phyloP scores from a whole-genome alignment of 257 asterid species.

The Nicotiana tabacum region DNA sequence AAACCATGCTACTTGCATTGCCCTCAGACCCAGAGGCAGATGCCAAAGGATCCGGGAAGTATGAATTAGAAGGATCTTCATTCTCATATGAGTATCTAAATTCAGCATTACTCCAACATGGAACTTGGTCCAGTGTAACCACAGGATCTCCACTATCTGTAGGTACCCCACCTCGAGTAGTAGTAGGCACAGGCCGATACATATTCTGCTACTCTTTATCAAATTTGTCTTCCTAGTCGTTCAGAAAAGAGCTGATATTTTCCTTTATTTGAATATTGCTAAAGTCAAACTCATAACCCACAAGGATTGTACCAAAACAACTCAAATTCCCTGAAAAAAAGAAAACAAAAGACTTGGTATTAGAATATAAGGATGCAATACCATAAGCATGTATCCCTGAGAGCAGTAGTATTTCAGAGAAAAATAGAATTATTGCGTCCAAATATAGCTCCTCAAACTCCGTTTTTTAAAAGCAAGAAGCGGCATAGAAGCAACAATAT shows the following conservation, averaged over 20 bases:
- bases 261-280: background rate
- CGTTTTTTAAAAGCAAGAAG: background rate
- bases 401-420: background rate
- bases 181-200: conserved; percentile 50
- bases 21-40: conserved; percentile 58
- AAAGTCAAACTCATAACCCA: background rate
- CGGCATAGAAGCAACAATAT: background rate
- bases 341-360: background rate
- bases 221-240: conserved; percentile 25
- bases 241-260: background rate
- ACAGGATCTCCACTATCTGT: conserved; percentile 71
- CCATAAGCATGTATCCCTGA: background rate
- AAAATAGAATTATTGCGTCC: background rate
- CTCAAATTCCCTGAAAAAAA: background rate
- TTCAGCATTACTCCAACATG: conserved; percentile 77
- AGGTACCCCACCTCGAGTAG: conserved; percentile 65
- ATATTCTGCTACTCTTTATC: conserved; percentile 31
- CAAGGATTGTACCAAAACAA: background rate
- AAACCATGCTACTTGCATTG: conserved; percentile 57
- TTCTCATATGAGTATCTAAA: conserved; percentile 51
- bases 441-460: background rate
- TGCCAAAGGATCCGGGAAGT: conserved; percentile 67
- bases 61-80: conserved; percentile 49
- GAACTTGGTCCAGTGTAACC: conserved; percentile 75
- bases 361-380: background rate